Evolutionary conservation across 371 early-diverging fungal genomes (phyloP).

Genomic region (Furculomyces boomerangus): DNA sequence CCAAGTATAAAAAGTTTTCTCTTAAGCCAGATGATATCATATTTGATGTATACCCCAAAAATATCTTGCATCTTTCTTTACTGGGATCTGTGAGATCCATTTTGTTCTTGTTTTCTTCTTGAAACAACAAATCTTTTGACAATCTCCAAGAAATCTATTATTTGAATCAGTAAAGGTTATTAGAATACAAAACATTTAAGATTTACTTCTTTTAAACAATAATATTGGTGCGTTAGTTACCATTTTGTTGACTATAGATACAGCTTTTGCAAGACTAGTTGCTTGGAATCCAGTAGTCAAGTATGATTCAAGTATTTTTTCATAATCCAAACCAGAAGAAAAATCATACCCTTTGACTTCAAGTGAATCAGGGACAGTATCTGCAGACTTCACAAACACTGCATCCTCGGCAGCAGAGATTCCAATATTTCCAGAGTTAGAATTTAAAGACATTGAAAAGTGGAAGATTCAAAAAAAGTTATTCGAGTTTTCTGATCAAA

Average conservation of each 20-base stretch:
- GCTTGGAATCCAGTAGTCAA: conserved; percentile 85
- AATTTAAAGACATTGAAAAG: too few species aligned
- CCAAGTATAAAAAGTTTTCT: conserved; percentile 83
- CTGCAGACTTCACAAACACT: conserved; percentile 48
- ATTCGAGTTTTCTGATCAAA: too few species aligned
- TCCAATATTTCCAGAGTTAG: too few species aligned
- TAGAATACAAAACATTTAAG: neutral
- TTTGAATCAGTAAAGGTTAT: too few species aligned
- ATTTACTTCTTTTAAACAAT: neutral
- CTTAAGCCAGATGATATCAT: conserved; percentile 94
- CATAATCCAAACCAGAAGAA: conserved; percentile 50
- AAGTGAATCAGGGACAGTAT: conserved; percentile 43
- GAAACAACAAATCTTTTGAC: conserved; percentile 55
- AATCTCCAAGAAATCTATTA: too few species aligned
- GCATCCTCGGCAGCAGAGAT: conserved; percentile 29
- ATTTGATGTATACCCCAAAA: conserved; percentile 96
- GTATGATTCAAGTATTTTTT: conserved; percentile 47
- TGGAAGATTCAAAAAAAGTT: too few species aligned
- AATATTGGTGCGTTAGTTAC: too few species aligned
- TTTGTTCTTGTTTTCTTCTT: conserved; percentile 42
- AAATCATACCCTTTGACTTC: conserved; percentile 76
- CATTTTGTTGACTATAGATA: conserved; percentile 80
- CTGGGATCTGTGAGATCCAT: conserved; percentile 30
- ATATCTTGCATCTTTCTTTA: conserved; percentile 80
- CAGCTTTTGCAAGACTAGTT: conserved; percentile 67